These are phyloP conservation scores for Salix suchowensis DNA, from an alignment of 345 rosid species.

Conservation along the genomic window DNA sequence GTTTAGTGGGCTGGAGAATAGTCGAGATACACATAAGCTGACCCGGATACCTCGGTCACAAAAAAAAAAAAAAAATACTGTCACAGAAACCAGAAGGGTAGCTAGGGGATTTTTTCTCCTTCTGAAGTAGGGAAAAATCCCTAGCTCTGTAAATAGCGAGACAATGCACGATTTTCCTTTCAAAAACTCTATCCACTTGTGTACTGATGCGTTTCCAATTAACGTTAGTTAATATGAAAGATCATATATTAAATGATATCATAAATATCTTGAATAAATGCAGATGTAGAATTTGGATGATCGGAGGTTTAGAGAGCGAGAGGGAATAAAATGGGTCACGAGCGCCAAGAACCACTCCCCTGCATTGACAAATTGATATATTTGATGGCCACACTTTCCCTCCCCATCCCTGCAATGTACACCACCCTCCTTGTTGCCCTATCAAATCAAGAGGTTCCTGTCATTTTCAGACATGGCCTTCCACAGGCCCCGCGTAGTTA, in stretches of 20 bases:
- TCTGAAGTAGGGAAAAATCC: too few relatives aligned
- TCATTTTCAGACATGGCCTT: not conserved
- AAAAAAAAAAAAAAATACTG: too few relatives aligned
- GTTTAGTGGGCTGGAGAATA: too few relatives aligned
- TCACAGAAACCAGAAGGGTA: too few relatives aligned
- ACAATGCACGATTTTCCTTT: too few relatives aligned
- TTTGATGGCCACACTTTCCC: not conserved
- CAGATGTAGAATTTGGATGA: not conserved
- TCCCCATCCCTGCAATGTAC: not conserved
- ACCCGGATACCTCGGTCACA: accelerated
- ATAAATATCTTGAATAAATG: not conserved
- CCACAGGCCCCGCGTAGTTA: not conserved
- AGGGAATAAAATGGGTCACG: not conserved
- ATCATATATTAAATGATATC: too few relatives aligned
- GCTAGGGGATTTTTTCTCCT: too few relatives aligned
- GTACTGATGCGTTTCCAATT: too few relatives aligned
- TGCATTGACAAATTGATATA: not conserved
- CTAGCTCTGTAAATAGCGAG: too few relatives aligned
- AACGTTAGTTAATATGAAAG: too few relatives aligned
- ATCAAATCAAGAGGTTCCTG: not conserved
- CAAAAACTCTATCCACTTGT: too few relatives aligned
- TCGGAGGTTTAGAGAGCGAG: not conserved
- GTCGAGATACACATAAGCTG: too few relatives aligned
- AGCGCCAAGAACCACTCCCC: slow-evolving; percentile 5
- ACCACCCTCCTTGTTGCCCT: slow-evolving; percentile 2